Percentiles rank a stretch among this genome's conserved stretches.
These are phyloP conservation scores for Solanum phureja DNA, from an alignment of 257 asterid genomes.

Conservation along the genomic window DNA sequence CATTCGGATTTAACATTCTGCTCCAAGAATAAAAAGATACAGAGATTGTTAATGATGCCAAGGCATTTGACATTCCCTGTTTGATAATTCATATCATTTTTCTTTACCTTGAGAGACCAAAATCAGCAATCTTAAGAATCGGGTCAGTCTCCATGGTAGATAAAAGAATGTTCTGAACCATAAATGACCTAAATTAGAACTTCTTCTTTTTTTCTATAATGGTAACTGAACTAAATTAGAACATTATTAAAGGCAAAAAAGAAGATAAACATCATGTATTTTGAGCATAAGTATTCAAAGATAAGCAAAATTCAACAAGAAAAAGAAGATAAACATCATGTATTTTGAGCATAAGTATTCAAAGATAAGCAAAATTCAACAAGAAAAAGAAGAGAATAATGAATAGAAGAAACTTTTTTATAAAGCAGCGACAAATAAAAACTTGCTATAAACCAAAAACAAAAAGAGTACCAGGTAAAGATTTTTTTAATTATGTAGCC, in stretches of 20 bases:
- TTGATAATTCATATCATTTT: neutral
- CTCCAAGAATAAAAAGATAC: neutral
- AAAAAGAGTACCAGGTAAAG: neutral
- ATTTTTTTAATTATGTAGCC: neutral
- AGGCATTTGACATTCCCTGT: neutral
- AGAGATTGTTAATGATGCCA: neutral
- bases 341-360: neutral
- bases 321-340: neutral
- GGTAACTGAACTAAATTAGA: neutral
- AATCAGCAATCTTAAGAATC: conserved; percentile 46
- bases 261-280: neutral
- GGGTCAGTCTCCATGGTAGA: conserved; percentile 22
- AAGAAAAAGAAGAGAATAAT: neutral
- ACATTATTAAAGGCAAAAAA: neutral
- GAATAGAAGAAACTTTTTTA: neutral
- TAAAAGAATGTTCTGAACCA: conserved; percentile 39
- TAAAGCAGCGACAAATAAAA: neutral
- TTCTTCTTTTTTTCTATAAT: neutral
- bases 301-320: too few relatives aligned
- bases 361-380: neutral
- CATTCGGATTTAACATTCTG: conserved; percentile 31
- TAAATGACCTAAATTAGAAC: neutral
- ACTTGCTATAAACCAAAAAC: neutral
- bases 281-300: too few relatives aligned
- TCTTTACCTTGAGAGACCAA: conserved; percentile 48